Base-by-base conservation (phyloP, 75 land plant genomes). In the Isoetes taiwanensis region DNA sequence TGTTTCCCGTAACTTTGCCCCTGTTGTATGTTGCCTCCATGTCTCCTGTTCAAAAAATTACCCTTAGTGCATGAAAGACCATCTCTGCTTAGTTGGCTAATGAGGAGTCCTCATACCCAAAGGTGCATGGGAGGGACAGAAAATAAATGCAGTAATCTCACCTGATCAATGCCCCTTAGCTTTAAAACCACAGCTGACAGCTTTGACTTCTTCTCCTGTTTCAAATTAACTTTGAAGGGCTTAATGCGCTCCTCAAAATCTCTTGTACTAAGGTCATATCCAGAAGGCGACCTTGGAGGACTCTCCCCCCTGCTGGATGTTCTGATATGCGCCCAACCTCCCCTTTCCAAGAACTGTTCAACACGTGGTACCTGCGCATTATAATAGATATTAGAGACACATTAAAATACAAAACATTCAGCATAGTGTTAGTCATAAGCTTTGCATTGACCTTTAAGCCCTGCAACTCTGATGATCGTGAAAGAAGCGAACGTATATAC, bases 21-120 rank as follows among this genome's bases (percentile, higher is more conserved):
- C 98, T 32, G 95, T 93, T 34, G 87, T 83, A 70, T 93, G 89
- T 50, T 84, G 95, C 71, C 73, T 85, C 85, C 83, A 79, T 21
- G 77, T 69, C 32, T 83, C 94, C 97, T 90, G 76, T 37, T 30
- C 2, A 46, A 48, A 28, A 9, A 42, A 61, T 28, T 12, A 28
- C 31, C 30, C 19, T 29, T 33, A 12, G 35, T 2, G 28, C 14
- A 56, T 32, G 32, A 43, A 1, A n/a, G 34, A 43, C 5, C 14
- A 37, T 11, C 3, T 28, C 26, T 20, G 2, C 32, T 11, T 19
- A 26, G 21, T 2, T 31, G 9, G 1, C 19, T 2, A 32, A 3
- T 20, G 19, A 55, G 21, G 34, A 28, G 9, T 33, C 34, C 12
- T 19, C 11, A 14, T n/a, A 56, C 30, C 3, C 54, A 54, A 59